Evolutionary conservation across 176 grass and related monocot genomes (phyloP).

Genomic region (Triticum turgidum): DNA sequence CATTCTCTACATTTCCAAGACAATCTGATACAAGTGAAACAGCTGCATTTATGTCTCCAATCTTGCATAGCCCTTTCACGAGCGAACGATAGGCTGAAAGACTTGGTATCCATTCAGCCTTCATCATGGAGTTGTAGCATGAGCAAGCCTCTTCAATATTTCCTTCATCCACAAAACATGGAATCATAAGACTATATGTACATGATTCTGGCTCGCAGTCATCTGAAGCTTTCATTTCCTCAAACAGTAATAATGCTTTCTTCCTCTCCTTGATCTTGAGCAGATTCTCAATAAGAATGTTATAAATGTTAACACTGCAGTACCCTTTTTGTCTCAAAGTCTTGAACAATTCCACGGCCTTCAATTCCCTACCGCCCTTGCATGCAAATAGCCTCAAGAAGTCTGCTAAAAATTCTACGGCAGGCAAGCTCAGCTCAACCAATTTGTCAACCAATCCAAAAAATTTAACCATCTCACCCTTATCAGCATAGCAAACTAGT

Average conservation of each 20-base stretch:
- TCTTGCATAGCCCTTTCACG: constrained; percentile 80
- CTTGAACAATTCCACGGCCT: constrained; percentile 60
- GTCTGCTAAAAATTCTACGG: constrained; percentile 52
- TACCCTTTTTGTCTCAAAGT: constrained; percentile 55
- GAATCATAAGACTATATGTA: constrained; percentile 75
- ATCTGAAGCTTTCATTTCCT: constrained; percentile 67
- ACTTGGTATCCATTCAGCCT: constrained; percentile 61
- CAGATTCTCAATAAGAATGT: constrained; percentile 71
- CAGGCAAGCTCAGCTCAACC: constrained; percentile 48
- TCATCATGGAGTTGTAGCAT: constrained; percentile 76
- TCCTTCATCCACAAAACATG: constrained; percentile 80
- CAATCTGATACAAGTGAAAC: constrained; percentile 78
- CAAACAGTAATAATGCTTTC: constrained; percentile 45
- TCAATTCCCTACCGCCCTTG: constrained; percentile 57
- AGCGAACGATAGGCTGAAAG: constrained; percentile 66
- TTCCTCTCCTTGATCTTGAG: constrained; percentile 65
- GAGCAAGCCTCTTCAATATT: constrained; percentile 76
- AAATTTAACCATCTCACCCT: constrained; percentile 52
- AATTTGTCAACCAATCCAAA: constrained; percentile 55
- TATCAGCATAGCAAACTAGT: constrained; percentile 65
- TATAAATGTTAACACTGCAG: constrained; percentile 60
- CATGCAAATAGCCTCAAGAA: constrained; percentile 56
- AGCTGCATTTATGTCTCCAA: constrained; percentile 64
- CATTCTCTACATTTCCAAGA: constrained; percentile 78
- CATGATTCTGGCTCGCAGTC: constrained; percentile 50